Evolutionary conservation across 257 asterid genomes (phyloP).

Genomic region (Euphrasia confusa): DNA sequence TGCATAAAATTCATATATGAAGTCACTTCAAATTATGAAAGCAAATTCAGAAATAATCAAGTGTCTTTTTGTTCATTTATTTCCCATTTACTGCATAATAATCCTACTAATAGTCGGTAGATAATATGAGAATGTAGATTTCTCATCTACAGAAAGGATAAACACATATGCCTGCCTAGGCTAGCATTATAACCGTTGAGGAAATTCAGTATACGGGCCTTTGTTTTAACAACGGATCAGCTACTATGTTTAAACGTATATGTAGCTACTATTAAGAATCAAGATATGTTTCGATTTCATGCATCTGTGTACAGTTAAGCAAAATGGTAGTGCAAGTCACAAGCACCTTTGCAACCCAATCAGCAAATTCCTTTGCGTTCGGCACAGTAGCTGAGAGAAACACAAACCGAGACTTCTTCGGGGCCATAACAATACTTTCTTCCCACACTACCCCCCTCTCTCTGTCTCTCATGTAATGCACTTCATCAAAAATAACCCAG

Average conservation of each 20-base stretch:
- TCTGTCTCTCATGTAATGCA: slow-evolving; percentile 96
- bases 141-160: slow-evolving; percentile 8
- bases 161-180: neutral
- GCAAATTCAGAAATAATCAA: slow-evolving; percentile 10
- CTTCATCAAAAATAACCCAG: slow-evolving; percentile 95
- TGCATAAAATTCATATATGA: slow-evolving; percentile 5
- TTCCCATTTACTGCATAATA: neutral
- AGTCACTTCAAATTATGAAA: neutral
- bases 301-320: neutral
- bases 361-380: slow-evolving; percentile 93
- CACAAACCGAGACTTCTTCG: slow-evolving; percentile 79
- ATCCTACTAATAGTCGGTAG: neutral
- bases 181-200: too few relatives aligned
- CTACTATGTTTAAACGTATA: too few relatives aligned
- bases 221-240: too few relatives aligned
- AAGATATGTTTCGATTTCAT: too few relatives aligned
- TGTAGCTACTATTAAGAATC: too few relatives aligned
- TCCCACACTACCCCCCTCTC: slow-evolving; percentile 99
- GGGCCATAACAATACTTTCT: slow-evolving; percentile 96
- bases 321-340: neutral
- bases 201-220: too few relatives aligned
- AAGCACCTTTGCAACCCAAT: slow-evolving; percentile 98
- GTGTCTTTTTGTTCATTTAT: neutral
- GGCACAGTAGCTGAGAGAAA: slow-evolving; percentile 96
- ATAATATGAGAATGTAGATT: neutral